Conservation (phyloP, 202 grass and related monocot genomes). For the Thinopyrum obtusiflorum region DNA sequence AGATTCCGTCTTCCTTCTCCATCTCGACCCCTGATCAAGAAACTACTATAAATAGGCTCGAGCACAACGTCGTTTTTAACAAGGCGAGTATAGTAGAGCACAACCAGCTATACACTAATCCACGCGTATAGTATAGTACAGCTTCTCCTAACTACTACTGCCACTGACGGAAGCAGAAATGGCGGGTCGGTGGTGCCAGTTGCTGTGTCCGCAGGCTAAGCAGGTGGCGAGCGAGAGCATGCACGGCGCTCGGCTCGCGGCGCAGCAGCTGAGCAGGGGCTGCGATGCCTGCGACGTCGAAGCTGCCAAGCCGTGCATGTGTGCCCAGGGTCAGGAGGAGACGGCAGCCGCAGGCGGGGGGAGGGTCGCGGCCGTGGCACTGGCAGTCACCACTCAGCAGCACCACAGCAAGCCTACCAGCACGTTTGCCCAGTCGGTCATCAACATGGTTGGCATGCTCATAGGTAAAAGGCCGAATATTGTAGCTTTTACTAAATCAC, state of each 20-base stretch:
- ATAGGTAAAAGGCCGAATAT: conserved; percentile 41
- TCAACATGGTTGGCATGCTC: conserved; percentile 91
- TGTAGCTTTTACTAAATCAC: too few relatives aligned
- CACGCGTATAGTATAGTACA: neutral
- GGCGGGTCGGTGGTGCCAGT: conserved; percentile 14
- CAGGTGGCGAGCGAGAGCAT: conserved; percentile 63
- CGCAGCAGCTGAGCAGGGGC: neutral
- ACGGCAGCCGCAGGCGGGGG: neutral
- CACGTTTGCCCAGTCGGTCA: conserved; percentile 65
- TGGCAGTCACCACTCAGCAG: neutral
- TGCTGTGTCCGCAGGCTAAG: conserved; percentile 18
- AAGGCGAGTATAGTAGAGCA: neutral
- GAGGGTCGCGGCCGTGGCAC: neutral
- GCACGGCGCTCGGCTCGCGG: conserved; percentile 49
- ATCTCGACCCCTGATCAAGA: neutral
- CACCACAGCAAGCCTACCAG: conserved; percentile 46
- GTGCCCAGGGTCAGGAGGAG: neutral
- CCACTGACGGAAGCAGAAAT: neutral
- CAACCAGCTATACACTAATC: neutral
- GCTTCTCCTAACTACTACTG: neutral
- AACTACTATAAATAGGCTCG: conserved; percentile 29
- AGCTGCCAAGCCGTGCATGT: conserved; percentile 43
- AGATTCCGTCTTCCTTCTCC: neutral
- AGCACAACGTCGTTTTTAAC: neutral
- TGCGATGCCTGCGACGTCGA: conserved; percentile 45